These are phyloP conservation scores for Pestalotiopsis sp. DNA, from an alignment of 2,329 filamentous ascomycete genomes.

Conservation along the genomic window DNA sequence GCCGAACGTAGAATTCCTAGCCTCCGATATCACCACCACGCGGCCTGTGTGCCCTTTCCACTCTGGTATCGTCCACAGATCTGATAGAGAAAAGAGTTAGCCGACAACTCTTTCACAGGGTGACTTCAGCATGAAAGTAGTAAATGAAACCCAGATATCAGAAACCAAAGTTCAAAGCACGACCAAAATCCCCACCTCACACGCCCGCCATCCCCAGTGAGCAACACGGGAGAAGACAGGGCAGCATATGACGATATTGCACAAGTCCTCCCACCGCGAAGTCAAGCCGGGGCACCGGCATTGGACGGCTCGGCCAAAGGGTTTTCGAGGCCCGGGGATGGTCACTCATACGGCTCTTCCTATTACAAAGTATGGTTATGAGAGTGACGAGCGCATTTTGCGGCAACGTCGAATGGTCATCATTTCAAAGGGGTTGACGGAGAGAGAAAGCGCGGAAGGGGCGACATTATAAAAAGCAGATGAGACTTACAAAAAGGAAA, in stretches of 20 bases:
- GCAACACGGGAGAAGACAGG: slow-evolving; percentile 26
- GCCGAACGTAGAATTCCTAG: not conserved
- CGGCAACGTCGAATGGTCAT: slow-evolving; percentile 13
- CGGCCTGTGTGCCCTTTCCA: not conserved
- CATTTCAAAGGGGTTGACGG: slow-evolving; percentile 1
- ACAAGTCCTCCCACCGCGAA: slow-evolving; percentile 29
- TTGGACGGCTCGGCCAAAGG: slow-evolving; percentile 15
- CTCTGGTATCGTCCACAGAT: not conserved
- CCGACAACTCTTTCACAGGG: not conserved
- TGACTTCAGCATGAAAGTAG: not conserved
- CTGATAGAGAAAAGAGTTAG: not conserved
- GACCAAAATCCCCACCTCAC: slow-evolving; percentile 34
- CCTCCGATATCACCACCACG: not conserved
- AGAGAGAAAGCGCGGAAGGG: not conserved
- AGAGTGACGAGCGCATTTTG: slow-evolving; percentile 9
- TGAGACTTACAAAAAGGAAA: not conserved
- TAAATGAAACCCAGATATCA: slow-evolving; percentile 18
- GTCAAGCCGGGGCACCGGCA: slow-evolving; percentile 1
- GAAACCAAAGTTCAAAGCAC: slow-evolving; percentile 36
- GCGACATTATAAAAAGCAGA: not conserved
- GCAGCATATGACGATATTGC: slow-evolving; percentile 37
- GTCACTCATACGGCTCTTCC: slow-evolving; percentile 17
- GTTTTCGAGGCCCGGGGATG: slow-evolving; percentile 18
- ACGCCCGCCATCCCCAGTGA: slow-evolving; percentile 20
- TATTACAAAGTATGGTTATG: slow-evolving; percentile 13